phyloP scores from a whole-genome alignment of 1,284 basidiomycete genomes.

The Boletellus deceptivus region DNA sequence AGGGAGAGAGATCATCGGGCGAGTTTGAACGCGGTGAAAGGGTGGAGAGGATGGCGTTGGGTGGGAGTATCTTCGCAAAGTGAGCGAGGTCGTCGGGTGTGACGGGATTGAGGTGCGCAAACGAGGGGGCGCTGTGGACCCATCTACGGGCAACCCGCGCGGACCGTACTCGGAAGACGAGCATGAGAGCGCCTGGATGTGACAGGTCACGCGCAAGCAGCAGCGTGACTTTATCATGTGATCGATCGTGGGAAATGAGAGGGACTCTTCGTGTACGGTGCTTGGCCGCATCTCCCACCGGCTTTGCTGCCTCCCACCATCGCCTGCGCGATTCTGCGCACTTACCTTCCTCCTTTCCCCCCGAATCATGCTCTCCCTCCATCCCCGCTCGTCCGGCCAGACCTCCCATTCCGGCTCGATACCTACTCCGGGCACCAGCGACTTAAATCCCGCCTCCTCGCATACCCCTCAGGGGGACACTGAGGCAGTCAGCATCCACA shows the following conservation, averaged over 20 bases:
- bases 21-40: constrained; percentile 48
- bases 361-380: neutral
- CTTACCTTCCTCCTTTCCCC: no score
- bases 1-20: constrained; percentile 72
- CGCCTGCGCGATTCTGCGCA: neutral
- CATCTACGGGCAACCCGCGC: constrained; percentile 9
- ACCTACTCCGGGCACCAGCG: neutral
- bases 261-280: neutral
- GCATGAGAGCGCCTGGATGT: neutral
- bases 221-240: constrained; percentile 8
- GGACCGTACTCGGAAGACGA: neutral
- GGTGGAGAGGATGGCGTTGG: constrained; percentile 63
- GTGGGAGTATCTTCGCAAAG: constrained; percentile 60
- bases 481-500: constrained; percentile 56
- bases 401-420: neutral
- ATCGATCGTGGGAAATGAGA: constrained; percentile 16
- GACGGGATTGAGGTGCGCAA: constrained; percentile 43
- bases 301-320: neutral
- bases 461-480: constrained; percentile 22
- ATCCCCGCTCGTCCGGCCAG: neutral
- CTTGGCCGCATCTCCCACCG: constrained; percentile 7
- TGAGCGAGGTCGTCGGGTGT: constrained; percentile 58
- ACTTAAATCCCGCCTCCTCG: neutral
- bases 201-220: neutral
- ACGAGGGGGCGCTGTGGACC: constrained; percentile 17